Evolutionary conservation across 2,329 filamentous ascomycete species (phyloP).

Genomic region (Dichotomopilus funicola): DNA sequence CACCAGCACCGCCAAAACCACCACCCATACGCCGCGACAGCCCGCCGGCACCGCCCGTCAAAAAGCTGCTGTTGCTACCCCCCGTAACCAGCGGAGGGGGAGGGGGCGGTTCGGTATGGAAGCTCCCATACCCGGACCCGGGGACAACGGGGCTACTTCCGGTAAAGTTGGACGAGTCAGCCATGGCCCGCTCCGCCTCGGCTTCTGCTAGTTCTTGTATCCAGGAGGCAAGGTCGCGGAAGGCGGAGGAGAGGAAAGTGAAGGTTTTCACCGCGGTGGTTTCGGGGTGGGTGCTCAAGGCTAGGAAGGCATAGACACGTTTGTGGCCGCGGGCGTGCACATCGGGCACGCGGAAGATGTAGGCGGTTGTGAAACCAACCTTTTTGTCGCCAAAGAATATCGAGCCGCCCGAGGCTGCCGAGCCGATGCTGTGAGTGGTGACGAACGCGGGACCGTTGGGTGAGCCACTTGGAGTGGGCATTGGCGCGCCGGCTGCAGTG

Average conservation of each 20-base stretch:
- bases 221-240: slow-evolving; percentile 58
- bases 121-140: slow-evolving; percentile 36
- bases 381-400: slow-evolving; percentile 63
- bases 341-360: slow-evolving; percentile 64
- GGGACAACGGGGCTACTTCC: slow-evolving; percentile 34
- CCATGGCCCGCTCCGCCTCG: slow-evolving; percentile 50
- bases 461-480: slow-evolving; percentile 33
- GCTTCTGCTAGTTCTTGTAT: slow-evolving; percentile 59
- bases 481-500: slow-evolving; percentile 28
- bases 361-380: slow-evolving; percentile 62
- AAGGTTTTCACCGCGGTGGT: slow-evolving; percentile 61
- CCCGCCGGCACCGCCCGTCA: slow-evolving; percentile 47
- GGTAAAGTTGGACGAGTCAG: slow-evolving; percentile 34
- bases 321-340: slow-evolving; percentile 61
- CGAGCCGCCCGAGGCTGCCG: slow-evolving; percentile 54
- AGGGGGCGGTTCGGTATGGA: slow-evolving; percentile 24
- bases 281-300: slow-evolving; percentile 59
- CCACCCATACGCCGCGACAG: slow-evolving; percentile 53
- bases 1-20: slow-evolving; percentile 46
- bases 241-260: slow-evolving; percentile 53
- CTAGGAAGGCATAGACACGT: slow-evolving; percentile 62
- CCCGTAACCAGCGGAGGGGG: slow-evolving; percentile 20
- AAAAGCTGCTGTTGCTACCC: slow-evolving; percentile 43
- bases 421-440: slow-evolving; percentile 47
- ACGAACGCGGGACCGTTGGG: slow-evolving; percentile 41